Percentiles rank a stretch among this genome's conserved stretches.
Conservation (phyloP, 192 early-diverging fungal genomes). For the Backusella tarrabulga region DNA sequence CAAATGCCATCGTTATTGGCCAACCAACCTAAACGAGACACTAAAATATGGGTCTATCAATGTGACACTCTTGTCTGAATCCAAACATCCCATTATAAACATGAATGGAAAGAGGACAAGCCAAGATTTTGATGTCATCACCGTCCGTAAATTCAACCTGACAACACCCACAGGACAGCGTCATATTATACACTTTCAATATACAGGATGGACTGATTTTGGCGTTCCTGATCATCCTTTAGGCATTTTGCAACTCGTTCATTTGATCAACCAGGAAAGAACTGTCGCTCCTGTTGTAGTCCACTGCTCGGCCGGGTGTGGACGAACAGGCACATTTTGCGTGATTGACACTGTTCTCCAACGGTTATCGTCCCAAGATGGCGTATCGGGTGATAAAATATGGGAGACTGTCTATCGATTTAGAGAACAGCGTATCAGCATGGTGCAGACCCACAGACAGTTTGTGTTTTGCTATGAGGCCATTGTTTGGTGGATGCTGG, state of each 20-base stretch:
- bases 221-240: constrained; percentile 53
- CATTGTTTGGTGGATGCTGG: constrained; percentile 51
- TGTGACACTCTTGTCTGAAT: constrained; percentile 42
- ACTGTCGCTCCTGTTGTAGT: constrained; percentile 37
- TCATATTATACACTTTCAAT: constrained; percentile 56
- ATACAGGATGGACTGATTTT: constrained; percentile 68
- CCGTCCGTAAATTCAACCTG: constrained; percentile 43
- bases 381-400: constrained; percentile 52
- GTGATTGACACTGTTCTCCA: constrained; percentile 47
- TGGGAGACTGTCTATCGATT: constrained; percentile 61
- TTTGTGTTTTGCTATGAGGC: constrained; percentile 87
- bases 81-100: not conserved
- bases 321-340: constrained; percentile 56
- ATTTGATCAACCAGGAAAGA: constrained; percentile 28
- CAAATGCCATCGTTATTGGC: constrained; percentile 84
- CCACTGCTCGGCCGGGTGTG: constrained; percentile 56
- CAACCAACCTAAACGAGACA: constrained; percentile 28
- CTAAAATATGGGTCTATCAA: constrained; percentile 44
- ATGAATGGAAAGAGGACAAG: not conserved
- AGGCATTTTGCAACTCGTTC: constrained; percentile 46
- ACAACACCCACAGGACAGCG: not conserved
- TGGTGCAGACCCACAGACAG: constrained; percentile 83
- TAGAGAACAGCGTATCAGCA: constrained; percentile 73
- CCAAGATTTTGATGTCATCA: not conserved
- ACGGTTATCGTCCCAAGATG: constrained; percentile 9